These are phyloP conservation scores for Heimioporus sp. DNA, from an alignment of 768 basidiomycete genomes.

Conservation along the genomic window DNA sequence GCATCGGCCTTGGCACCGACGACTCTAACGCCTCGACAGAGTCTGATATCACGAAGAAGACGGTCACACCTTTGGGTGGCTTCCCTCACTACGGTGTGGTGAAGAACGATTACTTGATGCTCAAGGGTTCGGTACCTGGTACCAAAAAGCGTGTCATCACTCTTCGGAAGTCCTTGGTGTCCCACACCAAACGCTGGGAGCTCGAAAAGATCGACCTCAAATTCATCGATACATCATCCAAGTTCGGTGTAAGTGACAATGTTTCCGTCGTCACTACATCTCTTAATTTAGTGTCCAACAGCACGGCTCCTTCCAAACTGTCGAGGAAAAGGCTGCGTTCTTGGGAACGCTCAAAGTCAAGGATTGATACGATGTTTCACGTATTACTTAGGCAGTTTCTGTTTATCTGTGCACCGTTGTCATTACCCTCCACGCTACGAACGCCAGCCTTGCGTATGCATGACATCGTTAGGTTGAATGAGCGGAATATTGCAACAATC, in stretches of 20 bases:
- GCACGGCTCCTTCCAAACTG: constrained; percentile 97
- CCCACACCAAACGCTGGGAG: constrained; percentile 92
- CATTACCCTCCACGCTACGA: constrained; percentile 41
- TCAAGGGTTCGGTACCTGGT: constrained; percentile 95
- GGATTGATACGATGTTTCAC: constrained; percentile 50
- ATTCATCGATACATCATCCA: constrained; percentile 98
- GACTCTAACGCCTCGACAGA: constrained; percentile 89
- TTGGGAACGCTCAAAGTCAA: constrained; percentile 86
- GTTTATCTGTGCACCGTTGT: constrained; percentile 25
- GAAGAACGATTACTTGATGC: constrained; percentile 96
- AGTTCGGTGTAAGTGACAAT: constrained; percentile 77
- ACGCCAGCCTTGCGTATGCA: constrained; percentile 23
- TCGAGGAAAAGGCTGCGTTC: constrained; percentile 96
- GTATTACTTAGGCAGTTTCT: constrained; percentile 40
- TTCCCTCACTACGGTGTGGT: constrained; percentile 99
- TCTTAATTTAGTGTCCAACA: constrained; percentile 27
- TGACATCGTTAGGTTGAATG: neutral
- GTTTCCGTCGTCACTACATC: neutral
- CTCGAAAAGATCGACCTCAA: constrained; percentile 98
- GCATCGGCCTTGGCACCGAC: constrained; percentile 79
- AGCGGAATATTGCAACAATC: neutral
- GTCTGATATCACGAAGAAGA: constrained; percentile 89
- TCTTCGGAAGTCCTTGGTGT: constrained; percentile 95
- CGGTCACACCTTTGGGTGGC: constrained; percentile 96
- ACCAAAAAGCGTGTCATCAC: constrained; percentile 98